Evolutionary conservation across 306 rosid genomes (phyloP).

Genomic region (Prunus padus): DNA sequence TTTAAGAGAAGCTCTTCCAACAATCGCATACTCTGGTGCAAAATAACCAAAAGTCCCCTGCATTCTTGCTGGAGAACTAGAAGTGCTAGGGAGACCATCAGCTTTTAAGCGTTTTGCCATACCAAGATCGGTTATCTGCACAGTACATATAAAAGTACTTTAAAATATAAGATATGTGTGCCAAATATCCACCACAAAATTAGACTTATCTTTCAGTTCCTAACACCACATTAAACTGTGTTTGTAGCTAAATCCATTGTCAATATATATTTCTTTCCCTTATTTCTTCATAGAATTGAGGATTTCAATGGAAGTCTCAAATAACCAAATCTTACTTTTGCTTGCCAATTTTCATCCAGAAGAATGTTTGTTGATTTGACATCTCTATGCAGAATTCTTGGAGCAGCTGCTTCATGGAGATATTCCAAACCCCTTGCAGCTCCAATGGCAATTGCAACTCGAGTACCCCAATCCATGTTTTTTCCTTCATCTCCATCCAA

Average conservation of each 20-base stretch:
- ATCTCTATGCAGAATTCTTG: constrained; percentile 91
- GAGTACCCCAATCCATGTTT: constrained; percentile 65
- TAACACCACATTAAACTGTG: constrained; percentile 7
- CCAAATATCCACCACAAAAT: background rate
- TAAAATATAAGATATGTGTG: background rate
- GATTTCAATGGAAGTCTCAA: constrained; percentile 16
- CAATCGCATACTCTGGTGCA: constrained; percentile 95
- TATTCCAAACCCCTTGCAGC: constrained; percentile 97
- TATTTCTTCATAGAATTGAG: background rate
- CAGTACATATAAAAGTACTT: constrained; percentile 10
- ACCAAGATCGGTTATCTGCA: constrained; percentile 97
- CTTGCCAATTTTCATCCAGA: constrained; percentile 78
- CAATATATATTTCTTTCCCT: background rate
- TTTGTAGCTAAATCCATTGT: background rate
- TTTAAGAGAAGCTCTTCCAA: constrained; percentile 85
- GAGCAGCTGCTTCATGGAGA: constrained; percentile 99
- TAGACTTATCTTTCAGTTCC: background rate
- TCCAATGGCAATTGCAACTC: constrained; percentile 90
- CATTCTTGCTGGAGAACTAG: constrained; percentile 92
- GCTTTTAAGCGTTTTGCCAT: constrained; percentile 77
- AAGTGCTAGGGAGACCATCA: constrained; percentile 66
- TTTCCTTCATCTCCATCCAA: constrained; percentile 63
- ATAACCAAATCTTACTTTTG: constrained; percentile 58
- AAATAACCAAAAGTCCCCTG: constrained; percentile 99
- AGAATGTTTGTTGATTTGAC: constrained; percentile 97